These are phyloP conservation scores for Nannochloris sp. DNA, from an alignment of 139 green algal species.

Conservation along the genomic window DNA sequence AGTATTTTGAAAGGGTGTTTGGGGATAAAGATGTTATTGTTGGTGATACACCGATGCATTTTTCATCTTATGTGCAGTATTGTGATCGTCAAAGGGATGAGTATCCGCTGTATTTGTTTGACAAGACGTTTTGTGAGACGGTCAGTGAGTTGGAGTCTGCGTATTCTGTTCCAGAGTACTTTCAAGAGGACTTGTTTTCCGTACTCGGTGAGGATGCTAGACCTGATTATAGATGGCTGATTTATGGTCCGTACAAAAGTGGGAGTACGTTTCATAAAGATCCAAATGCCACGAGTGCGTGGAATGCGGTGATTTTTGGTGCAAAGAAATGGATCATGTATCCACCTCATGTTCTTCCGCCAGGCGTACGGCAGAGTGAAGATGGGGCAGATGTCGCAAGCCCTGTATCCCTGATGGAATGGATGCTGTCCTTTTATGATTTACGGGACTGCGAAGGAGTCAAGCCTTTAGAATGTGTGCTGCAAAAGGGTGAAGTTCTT, in stretches of 20 bases:
- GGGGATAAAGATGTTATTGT: slow-evolving; percentile 31
- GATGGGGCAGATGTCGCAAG: slow-evolving; percentile 84
- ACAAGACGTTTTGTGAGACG: slow-evolving; percentile 52
- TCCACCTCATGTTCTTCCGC: slow-evolving; percentile 62
- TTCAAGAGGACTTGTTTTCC: slow-evolving; percentile 83
- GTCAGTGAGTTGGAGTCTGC: slow-evolving; percentile 57
- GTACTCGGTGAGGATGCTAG: slow-evolving; percentile 47
- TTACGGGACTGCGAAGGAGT: slow-evolving; percentile 26
- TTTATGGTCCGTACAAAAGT: slow-evolving; percentile 68
- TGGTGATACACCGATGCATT: slow-evolving; percentile 45
- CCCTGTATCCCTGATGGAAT: slow-evolving; percentile 85
- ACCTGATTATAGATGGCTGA: slow-evolving; percentile 78
- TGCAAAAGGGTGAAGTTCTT: slow-evolving; percentile 65
- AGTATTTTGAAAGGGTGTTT: slow-evolving; percentile 48
- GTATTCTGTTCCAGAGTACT: slow-evolving; percentile 63
- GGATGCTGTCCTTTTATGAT: slow-evolving; percentile 81
- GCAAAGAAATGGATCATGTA: slow-evolving; percentile 92
- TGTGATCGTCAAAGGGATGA: slow-evolving; percentile 51
- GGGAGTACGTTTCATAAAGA: slow-evolving; percentile 54
- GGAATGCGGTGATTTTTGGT: slow-evolving; percentile 85
- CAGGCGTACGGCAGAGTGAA: slow-evolving; percentile 49
- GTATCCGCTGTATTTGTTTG: slow-evolving; percentile 51
- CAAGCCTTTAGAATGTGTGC: slow-evolving; percentile 34
- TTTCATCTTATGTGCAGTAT: slow-evolving; percentile 71
- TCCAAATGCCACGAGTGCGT: slow-evolving; percentile 86